Percentiles rank a stretch among this genome's conserved stretches.
These are phyloP conservation scores for Sporothrix dimorphospora DNA, from an alignment of 2,329 filamentous ascomycete genomes.

Conservation along the genomic window DNA sequence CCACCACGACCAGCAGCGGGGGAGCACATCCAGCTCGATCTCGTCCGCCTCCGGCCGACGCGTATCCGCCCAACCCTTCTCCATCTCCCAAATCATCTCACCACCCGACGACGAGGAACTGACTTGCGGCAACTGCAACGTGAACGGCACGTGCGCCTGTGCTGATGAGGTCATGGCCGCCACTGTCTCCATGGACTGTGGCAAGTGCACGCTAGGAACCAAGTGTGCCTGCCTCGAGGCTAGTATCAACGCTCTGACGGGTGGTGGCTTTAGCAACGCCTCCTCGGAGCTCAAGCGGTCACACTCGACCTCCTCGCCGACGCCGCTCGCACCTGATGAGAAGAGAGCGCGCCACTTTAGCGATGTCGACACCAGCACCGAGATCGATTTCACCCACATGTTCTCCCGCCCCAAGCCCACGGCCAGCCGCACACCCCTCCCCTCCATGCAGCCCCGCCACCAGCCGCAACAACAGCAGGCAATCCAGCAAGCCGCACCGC, in stretches of 20 bases:
- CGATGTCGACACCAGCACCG: slow-evolving; percentile 51
- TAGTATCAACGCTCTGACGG: slow-evolving; percentile 42
- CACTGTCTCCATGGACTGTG: slow-evolving; percentile 62
- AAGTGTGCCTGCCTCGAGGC: slow-evolving; percentile 66
- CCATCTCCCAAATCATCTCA: slow-evolving; percentile 61
- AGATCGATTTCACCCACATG: slow-evolving; percentile 74
- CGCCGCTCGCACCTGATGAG: slow-evolving; percentile 48
- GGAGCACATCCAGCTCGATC: slow-evolving; percentile 37
- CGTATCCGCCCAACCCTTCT: slow-evolving; percentile 50
- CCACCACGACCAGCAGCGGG: slow-evolving; percentile 31
- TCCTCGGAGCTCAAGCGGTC: slow-evolving; percentile 55
- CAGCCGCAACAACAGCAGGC: slow-evolving; percentile 15
- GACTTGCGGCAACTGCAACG: slow-evolving; percentile 61
- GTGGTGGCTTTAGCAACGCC: slow-evolving; percentile 34
- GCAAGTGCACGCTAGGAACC: slow-evolving; percentile 64
- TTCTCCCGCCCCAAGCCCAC: slow-evolving; percentile 55
- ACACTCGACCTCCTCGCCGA: slow-evolving; percentile 43
- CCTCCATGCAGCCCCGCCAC: slow-evolving; percentile 35
- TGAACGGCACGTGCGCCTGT: slow-evolving; percentile 59
- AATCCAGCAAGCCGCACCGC: slow-evolving; percentile 30
- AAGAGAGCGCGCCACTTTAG: slow-evolving; percentile 57
- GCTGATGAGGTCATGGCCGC: slow-evolving; percentile 60
- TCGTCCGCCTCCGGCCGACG: slow-evolving; percentile 38
- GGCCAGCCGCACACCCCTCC: slow-evolving; percentile 31
- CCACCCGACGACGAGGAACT: slow-evolving; percentile 53